Evolutionary conservation across 1,139 yeast genomes (phyloP), one percentile per base, ranked within the genome.

Genomic region (Pichia sp.): DNA sequence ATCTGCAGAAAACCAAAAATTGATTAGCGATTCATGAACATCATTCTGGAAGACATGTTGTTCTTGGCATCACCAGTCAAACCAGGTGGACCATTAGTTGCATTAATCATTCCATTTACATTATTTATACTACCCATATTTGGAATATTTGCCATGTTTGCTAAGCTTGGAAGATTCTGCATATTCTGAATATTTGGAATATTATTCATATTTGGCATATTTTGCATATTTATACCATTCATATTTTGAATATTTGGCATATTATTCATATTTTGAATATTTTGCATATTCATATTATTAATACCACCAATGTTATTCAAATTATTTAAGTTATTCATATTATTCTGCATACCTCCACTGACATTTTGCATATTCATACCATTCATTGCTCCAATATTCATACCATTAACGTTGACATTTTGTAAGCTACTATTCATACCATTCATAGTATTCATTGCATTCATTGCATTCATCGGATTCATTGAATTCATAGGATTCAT

Each of bases 11-110:
- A n/a, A n/a, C n/a, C n/a, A n/a, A 30, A 40, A 16, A 20, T 4
- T 23, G 10, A 32, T 39, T 10, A 42, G 32, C 46, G 48, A 31
- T 42, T 45, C 40, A 44, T 35, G 27, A 40, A 44, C 42, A 44
- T 44, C 44, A 40, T 40, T 25, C 43, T 35, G 5, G 41, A 37
- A 12, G 44, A 37, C 16, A 37, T n/a, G 10, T 30, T 37, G 12
- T 25, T 30, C 28, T 44, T 44, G 33, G 32, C 22, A 23, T 44
- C 47, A 7, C 43, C 41, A 20, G 32, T 29, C 16, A 36, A 23
- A 25, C 44, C 47, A 8, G 44, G 44, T 23, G 38, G 47, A 6
- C 37, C 46, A 16, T 40, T n/a, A n/a, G n/a, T n/a, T n/a, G n/a
- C n/a, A n/a, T n/a, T n/a, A n/a, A n/a, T n/a, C n/a, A n/a, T n/a